Conservation (phyloP, 2,329 filamentous ascomycete genomes). For the Furcasterigmium sp. region DNA sequence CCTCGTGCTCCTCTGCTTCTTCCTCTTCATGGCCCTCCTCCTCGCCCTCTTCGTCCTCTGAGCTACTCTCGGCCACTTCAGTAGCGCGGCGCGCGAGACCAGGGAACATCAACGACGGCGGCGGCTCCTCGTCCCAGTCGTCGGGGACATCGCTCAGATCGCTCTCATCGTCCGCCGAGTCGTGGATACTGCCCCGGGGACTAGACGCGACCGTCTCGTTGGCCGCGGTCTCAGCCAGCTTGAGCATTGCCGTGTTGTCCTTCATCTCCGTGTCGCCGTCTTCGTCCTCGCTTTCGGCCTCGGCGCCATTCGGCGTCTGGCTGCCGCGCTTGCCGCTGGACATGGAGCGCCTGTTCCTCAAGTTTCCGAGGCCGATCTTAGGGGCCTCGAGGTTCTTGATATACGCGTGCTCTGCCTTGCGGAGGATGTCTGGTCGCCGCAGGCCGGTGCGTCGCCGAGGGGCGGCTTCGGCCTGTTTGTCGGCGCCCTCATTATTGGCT, state of each 20-base stretch:
- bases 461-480: conserved; percentile 29
- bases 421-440: conserved; percentile 51
- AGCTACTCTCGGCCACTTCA: neutral
- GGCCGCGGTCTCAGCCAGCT: conserved; percentile 9
- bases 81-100: conserved; percentile 27
- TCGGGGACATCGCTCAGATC: conserved; percentile 61
- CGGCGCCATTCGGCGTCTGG: conserved; percentile 28
- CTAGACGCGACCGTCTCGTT: conserved; percentile 35
- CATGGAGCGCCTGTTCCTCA: conserved; percentile 43
- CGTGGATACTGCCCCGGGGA: conserved; percentile 54
- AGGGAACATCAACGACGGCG: conserved; percentile 47
- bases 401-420: conserved; percentile 57
- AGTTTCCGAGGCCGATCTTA: conserved; percentile 21
- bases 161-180: conserved; percentile 64
- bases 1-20: conserved; percentile 21
- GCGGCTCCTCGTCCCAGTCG: conserved; percentile 53
- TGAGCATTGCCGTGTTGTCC: conserved; percentile 13
- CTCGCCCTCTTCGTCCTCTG: conserved; percentile 8
- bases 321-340: conserved; percentile 44
- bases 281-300: conserved; percentile 30
- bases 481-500: conserved; percentile 31
- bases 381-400: conserved; percentile 43
- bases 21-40: conserved; percentile 10
- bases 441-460: conserved; percentile 40
- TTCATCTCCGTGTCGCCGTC: conserved; percentile 26